phyloP scores from a whole-genome alignment of 2,329 filamentous ascomycete species.

The Bipolaris oryzae region DNA sequence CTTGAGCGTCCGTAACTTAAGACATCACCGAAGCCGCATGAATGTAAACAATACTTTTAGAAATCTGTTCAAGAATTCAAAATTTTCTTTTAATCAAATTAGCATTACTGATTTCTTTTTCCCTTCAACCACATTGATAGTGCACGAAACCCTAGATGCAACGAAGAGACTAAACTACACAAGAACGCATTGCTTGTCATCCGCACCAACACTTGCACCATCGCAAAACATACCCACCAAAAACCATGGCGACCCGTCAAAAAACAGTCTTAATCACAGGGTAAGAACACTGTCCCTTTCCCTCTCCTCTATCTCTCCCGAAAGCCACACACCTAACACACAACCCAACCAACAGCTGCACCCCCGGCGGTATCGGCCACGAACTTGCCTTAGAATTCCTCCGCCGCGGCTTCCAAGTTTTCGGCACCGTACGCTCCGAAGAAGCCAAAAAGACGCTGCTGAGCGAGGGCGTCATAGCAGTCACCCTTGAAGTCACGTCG shows the following conservation, averaged over 20 bases:
- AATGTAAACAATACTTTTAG: background rate
- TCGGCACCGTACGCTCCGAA: background rate
- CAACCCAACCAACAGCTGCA: background rate
- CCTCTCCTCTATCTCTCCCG: background rate
- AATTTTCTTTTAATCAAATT: background rate
- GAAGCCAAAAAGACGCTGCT: background rate
- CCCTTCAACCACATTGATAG: background rate
- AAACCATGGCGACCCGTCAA: background rate
- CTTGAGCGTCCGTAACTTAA: background rate
- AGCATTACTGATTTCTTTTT: background rate
- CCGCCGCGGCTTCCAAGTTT: background rate
- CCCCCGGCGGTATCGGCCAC: background rate
- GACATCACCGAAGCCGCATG: background rate
- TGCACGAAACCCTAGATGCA: too few species aligned
- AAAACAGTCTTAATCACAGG: background rate
- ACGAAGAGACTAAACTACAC: too few species aligned
- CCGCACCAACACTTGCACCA: background rate
- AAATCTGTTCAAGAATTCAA: background rate
- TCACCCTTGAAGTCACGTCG: background rate
- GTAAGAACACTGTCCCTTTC: background rate
- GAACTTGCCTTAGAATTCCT: conserved; percentile 1
- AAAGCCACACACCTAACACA: background rate
- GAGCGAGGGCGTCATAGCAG: background rate
- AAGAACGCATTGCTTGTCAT: too few species aligned
- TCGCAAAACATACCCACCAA: background rate